Base-by-base conservation (phyloP, 495 filamentous ascomycete species). In the Tetracladium marchalianum region DNA sequence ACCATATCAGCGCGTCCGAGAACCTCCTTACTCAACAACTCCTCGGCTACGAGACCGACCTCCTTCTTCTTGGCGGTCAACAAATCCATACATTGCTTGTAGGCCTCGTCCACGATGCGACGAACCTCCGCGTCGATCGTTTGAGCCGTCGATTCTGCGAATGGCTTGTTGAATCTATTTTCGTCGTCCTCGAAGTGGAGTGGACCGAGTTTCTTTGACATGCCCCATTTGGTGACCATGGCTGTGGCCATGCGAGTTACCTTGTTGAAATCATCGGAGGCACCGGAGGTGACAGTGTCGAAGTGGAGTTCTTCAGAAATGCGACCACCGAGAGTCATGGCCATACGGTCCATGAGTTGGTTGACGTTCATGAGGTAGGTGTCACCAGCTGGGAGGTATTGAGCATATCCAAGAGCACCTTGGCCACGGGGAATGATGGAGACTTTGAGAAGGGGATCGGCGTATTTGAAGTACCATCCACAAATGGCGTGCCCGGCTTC, bases 281-380 rank as follows among this genome's bases (percentile, higher is more conserved):
- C 92, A 38, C 92, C 92, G 48, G 82, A 87, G 5, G 93, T 98
- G 17, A 98, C 90, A 9, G 86, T 95, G 18, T 90, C 83, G 64
- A 97, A 98, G 65, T 97, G 88, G 4, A 98, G 61, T 65, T 98
- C 92, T 65, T 98, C 92, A 33, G 82, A 89, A 35, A 98, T 85
- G 51, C 92, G 83, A 2, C 92, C 92, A 54, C 85, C 92, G 34
- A 98, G 78, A 13, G 92, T 95, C 92, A 98, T 98, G 50, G 93
- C 92, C 93, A 98, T 98, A 49, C 93, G 87, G 65, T 98, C 92
- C 90, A 96, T 96, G 19, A 98, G 70, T 68, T 98, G 92, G 63
- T 90, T 82, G 52, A 86, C 81, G 52, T 80, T 95, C 88, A 98
- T 85, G 43, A 97, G 75, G 63, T 96, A 96, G 19, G 84, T 85